Base-by-base conservation (phyloP, 495 filamentous ascomycete genomes). In the Thermochaetoides thermophila region DNA sequence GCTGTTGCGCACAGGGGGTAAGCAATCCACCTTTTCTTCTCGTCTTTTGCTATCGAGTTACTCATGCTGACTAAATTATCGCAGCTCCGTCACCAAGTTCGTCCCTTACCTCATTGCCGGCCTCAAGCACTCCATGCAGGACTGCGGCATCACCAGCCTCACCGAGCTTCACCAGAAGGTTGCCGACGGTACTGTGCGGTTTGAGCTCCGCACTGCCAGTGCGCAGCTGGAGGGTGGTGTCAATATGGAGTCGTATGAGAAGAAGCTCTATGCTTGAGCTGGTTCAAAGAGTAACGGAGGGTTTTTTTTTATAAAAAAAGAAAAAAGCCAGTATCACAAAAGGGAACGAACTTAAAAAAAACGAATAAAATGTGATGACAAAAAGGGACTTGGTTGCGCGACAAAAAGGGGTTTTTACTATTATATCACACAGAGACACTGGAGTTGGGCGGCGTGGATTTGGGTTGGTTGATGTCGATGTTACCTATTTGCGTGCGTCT, bases 181-280 rank as follows among this genome's bases (percentile, higher is more conserved):
- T 29, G 57, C 59, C 38, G 66, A 80, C 11, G 86, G 87, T 22
- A 74, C 59, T 28, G 79, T 95, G 27, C 71, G 91, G 42, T 96
- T 99, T 46, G 91, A 99, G 68, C 61, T 95, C 55, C 64, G 89
- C 43, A 94, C 84, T 32, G 81, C 83, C 35, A 94, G 85, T 60
- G 89, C 91, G 28, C 81, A 86, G 71, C 68, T 87, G 32, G 89
- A 97, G 69, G 89, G 89, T 42, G 83, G 83, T 49, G 85, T 99
- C 44, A 87, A 96, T 48, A 78, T 99, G 69, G 83, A 96, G 62
- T 89, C 79, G 56, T 96, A 89, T 56, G 92, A 94, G 64, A 99
- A 96, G 78, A 99, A 95, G 67, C 77, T 99, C 40, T 97, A 94
- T 59, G 81, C 84, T 39, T 93, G 28, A 19, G 13, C 8, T 24